Evolutionary conservation across 2,329 filamentous ascomycete species (phyloP).

Genomic region (Boeremia exigua): DNA sequence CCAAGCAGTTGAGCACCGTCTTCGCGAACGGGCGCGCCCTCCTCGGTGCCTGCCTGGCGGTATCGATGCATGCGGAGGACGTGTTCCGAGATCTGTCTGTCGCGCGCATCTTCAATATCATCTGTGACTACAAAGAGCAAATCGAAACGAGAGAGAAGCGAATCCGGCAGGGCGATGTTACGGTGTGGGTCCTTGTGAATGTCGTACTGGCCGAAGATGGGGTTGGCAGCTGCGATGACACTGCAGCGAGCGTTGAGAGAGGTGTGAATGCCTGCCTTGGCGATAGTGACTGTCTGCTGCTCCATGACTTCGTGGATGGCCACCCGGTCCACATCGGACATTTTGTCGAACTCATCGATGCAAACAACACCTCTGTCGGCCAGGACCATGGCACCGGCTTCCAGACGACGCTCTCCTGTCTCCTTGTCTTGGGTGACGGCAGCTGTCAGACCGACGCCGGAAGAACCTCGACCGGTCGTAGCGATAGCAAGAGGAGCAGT

Average conservation of each 20-base stretch:
- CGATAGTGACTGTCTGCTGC: conserved; percentile 98
- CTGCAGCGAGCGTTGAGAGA: conserved; percentile 96
- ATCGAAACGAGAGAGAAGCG: conserved; percentile 97
- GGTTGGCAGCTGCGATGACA: conserved; percentile 94
- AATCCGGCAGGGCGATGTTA: conserved; percentile 97
- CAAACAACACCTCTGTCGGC: conserved; percentile 96
- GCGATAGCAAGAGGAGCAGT: conserved; percentile 96
- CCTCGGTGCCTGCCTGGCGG: conserved; percentile 88
- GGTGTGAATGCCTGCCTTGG: conserved; percentile 97
- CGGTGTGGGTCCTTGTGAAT: conserved; percentile 98
- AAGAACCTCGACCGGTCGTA: conserved; percentile 94
- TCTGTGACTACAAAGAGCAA: conserved; percentile 96
- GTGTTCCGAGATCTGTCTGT: conserved; percentile 92
- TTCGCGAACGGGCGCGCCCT: conserved; percentile 92
- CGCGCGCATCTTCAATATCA: conserved; percentile 92
- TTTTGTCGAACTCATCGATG: conserved; percentile 99
- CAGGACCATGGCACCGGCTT: conserved; percentile 98
- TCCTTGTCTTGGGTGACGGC: conserved; percentile 97
- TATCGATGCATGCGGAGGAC: conserved; percentile 97
- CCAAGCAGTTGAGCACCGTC: conserved; percentile 82
- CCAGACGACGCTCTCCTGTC: conserved; percentile 90
- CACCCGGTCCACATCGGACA: conserved; percentile 97
- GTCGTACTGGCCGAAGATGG: conserved; percentile 97
- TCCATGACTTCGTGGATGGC: conserved; percentile 99
- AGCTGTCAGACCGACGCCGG: conserved; percentile 95